Percentiles rank a stretch among this genome's conserved stretches.
phyloP scores from a whole-genome alignment of 257 asterid genomes.

The Cruciata laevipes region DNA sequence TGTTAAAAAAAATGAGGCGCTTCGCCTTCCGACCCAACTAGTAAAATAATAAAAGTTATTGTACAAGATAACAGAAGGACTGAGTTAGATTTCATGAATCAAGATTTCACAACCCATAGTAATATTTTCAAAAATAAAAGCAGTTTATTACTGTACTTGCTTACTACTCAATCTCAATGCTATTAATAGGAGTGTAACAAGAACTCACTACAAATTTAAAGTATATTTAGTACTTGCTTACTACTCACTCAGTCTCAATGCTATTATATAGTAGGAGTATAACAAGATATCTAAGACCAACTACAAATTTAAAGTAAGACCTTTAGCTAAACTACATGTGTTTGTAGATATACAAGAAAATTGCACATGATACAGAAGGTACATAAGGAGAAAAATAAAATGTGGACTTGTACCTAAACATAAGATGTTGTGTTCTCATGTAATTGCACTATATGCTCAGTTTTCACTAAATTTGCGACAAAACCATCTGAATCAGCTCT shows the following conservation, averaged over 20 bases:
- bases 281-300: neutral
- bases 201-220: too few relatives aligned
- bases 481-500: slow-evolving; percentile 95
- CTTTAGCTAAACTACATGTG: neutral
- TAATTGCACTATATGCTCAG: slow-evolving; percentile 71
- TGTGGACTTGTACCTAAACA: slow-evolving; percentile 50
- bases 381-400: neutral
- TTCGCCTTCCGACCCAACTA: too few relatives aligned
- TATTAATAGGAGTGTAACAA: neutral
- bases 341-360: neutral
- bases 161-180: neutral
- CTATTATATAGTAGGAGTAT: too few relatives aligned
- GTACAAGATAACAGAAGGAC: neutral
- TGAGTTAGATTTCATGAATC: neutral
- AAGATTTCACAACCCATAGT: neutral
- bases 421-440: slow-evolving; percentile 73
- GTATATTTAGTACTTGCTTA: too few relatives aligned
- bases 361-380: neutral
- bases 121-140: neutral
- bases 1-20: too few relatives aligned
- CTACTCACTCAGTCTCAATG: too few relatives aligned
- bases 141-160: neutral
- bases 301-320: neutral
- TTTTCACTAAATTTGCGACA: slow-evolving; percentile 94
- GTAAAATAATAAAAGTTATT: neutral